phyloP scores from a whole-genome alignment of 106 monocot genomes.

The Dioscorea dumetorum region DNA sequence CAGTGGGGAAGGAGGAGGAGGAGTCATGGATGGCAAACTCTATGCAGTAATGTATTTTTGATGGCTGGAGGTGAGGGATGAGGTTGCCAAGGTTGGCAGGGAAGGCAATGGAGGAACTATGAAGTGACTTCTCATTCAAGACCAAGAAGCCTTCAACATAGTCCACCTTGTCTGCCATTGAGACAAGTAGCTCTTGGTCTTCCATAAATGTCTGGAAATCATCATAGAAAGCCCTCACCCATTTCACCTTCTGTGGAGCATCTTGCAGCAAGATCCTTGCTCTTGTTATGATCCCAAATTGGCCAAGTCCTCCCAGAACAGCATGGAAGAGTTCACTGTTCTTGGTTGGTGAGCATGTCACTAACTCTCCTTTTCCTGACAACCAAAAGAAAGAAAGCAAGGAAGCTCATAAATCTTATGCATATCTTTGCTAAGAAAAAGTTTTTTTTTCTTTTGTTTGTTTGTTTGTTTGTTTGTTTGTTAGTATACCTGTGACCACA shows the following conservation, averaged over 20 bases:
- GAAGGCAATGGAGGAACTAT: constrained; percentile 59
- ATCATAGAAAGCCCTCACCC: not conserved
- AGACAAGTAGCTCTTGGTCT: constrained; percentile 52
- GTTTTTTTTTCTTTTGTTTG: too few relatives aligned
- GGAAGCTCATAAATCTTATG: not conserved
- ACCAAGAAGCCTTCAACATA: constrained; percentile 79
- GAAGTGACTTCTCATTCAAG: constrained; percentile 59
- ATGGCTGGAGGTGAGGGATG: constrained; percentile 22
- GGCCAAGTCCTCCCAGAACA: constrained; percentile 57
- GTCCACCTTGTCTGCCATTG: constrained; percentile 47
- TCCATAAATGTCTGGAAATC: constrained; percentile 20
- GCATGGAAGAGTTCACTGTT: constrained; percentile 43
- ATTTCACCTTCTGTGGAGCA: constrained; percentile 27
- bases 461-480: not conserved
- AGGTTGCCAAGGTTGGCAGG: constrained; percentile 33
- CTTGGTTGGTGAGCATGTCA: constrained; percentile 38
- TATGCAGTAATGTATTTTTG: constrained; percentile 58
- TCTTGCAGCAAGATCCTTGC: constrained; percentile 52
- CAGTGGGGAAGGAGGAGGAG: constrained; percentile 24
- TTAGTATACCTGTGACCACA: constrained; percentile 60
- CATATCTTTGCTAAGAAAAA: not conserved
- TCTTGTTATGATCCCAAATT: constrained; percentile 67
- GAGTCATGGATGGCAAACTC: constrained; percentile 69
- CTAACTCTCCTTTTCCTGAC: constrained; percentile 47
- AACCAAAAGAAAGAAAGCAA: not conserved